Evolutionary conservation across 441 rosid species (phyloP).

Genomic region (Erodium texanum): DNA sequence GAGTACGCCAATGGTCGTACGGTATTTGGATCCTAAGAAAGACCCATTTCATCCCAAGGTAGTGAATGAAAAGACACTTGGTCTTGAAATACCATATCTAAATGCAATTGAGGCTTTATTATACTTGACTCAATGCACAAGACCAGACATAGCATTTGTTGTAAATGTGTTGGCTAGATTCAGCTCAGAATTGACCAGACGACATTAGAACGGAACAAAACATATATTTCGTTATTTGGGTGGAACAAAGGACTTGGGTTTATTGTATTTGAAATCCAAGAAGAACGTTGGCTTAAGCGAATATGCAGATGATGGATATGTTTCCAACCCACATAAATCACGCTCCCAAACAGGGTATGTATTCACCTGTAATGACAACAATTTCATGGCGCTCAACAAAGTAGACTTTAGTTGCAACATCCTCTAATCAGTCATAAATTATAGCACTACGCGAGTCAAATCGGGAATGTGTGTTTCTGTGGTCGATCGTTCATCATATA

Average conservation of each 20-base stretch:
- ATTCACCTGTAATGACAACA: background rate
- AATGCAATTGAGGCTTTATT: conserved; percentile 7
- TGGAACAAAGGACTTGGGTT: background rate
- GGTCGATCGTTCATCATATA: background rate
- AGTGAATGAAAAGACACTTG: background rate
- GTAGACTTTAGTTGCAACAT: background rate
- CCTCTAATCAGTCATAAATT: background rate
- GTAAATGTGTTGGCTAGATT: background rate
- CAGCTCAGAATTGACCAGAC: background rate
- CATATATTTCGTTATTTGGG: background rate
- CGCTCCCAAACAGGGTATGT: background rate
- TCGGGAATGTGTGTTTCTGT: background rate
- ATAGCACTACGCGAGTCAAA: background rate
- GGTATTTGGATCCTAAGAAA: background rate
- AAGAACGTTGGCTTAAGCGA: background rate
- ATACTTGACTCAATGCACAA: background rate
- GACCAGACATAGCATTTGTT: conserved; percentile 1
- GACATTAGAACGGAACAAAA: background rate
- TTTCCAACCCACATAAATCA: background rate
- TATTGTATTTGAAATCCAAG: too few relatives aligned
- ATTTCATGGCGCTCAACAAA: background rate
- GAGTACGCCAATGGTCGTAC: background rate
- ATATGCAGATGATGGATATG: background rate
- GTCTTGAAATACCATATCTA: conserved; percentile 7
- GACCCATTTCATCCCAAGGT: background rate